These are phyloP conservation scores for Spongospora subterranea DNA, from an alignment of 208 protist genomes.

Conservation along the genomic window DNA sequence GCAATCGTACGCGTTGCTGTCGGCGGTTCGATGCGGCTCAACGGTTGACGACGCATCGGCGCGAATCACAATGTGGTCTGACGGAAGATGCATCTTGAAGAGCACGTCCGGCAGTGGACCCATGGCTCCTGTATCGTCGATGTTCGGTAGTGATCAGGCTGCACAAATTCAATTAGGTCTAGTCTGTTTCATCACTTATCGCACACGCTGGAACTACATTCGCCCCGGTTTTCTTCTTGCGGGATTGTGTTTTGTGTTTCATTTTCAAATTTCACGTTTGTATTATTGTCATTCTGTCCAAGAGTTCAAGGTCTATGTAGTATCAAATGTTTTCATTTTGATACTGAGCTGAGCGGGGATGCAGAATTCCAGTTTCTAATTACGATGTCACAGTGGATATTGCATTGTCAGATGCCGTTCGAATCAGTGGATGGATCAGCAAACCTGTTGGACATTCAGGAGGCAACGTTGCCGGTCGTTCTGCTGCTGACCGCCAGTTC, in stretches of 20 bases:
- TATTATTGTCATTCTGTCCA: no score
- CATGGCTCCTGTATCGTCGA: not conserved
- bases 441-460: conserved; percentile 9
- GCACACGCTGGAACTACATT: no score
- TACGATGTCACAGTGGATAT: not conserved
- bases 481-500: conserved; percentile 71
- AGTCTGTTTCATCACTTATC: not conserved
- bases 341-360: no score
- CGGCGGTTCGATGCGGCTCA: no score
- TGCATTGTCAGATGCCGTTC: not conserved
- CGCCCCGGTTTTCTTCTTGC: no score
- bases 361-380: not conserved
- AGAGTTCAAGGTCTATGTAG: no score
- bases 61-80: not conserved
- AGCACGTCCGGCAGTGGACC: not conserved
- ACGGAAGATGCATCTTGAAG: not conserved
- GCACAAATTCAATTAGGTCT: not conserved
- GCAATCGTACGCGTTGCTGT: not conserved
- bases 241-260: no score
- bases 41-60: not conserved
- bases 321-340: no score
- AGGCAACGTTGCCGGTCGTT: conserved; percentile 45
- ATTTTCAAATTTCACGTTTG: no score
- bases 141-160: not conserved
- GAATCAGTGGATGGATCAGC: not conserved